These are phyloP conservation scores for Fusarium ramigenum DNA, from an alignment of 2,329 filamentous ascomycete species.

Conservation along the genomic window DNA sequence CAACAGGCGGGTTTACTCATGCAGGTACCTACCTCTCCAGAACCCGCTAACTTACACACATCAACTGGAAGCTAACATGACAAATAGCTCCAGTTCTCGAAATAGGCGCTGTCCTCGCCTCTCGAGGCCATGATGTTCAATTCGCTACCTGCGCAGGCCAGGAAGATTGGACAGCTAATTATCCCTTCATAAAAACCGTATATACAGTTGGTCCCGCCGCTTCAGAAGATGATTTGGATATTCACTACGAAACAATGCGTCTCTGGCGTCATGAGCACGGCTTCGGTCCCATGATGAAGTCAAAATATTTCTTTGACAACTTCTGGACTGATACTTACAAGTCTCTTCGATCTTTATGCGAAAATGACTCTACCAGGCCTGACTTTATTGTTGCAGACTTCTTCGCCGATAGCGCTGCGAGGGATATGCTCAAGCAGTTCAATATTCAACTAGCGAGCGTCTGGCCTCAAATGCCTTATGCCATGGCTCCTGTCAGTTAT, in stretches of 20 bases:
- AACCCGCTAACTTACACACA: not conserved
- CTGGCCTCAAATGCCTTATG: conserved; percentile 54
- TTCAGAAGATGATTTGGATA: conserved; percentile 41
- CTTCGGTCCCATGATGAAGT: conserved; percentile 45
- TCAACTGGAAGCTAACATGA: conserved; percentile 4
- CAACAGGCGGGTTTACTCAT: conserved; percentile 50
- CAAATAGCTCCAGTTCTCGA: conserved; percentile 49
- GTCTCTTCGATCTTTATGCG: conserved; percentile 24
- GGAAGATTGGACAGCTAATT: conserved; percentile 46
- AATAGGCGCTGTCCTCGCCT: conserved; percentile 46
- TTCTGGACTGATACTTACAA: conserved; percentile 48
- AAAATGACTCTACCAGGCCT: conserved; percentile 41
- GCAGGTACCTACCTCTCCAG: conserved; percentile 37
- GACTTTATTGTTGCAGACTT: conserved; percentile 56
- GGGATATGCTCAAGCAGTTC: conserved; percentile 52
- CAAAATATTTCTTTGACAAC: conserved; percentile 51
- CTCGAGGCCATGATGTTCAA: conserved; percentile 49
- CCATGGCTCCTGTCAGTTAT: conserved; percentile 50
- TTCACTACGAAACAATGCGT: conserved; percentile 50
- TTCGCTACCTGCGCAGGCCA: conserved; percentile 52
- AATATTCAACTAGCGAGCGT: conserved; percentile 51
- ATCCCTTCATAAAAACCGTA: conserved; percentile 45
- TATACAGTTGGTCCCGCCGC: conserved; percentile 46
- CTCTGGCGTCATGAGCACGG: conserved; percentile 47
- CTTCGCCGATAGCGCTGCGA: conserved; percentile 53